Evolutionary conservation across 2,329 filamentous ascomycete species (phyloP), one percentile per base, ranked within the genome.

Genomic region (Pseudonectria foliicola): DNA sequence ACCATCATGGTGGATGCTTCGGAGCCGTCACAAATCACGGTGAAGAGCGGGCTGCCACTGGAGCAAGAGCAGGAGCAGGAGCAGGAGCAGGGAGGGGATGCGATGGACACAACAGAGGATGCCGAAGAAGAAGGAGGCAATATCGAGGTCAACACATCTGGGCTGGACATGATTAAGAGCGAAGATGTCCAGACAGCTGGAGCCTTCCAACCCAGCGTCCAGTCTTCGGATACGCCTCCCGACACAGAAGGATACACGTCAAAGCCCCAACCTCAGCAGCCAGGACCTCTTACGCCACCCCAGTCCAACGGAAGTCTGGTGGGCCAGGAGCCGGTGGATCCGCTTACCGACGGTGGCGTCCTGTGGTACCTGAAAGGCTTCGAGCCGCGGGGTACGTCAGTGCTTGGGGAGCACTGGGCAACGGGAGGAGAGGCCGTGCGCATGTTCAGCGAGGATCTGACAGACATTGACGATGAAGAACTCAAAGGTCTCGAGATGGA

Each of bases 381-480:
- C 54, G 77, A 92, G 33, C 82, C 85, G 2, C 35, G 77, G 34
- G 90, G 88, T 37, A 94, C 87, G 0, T 90, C 82, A 1, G 76
- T 90, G 8, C 69, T 85, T 36, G 82, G 82, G 45, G 84, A 90
- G 60, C 72, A 78, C 34, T 60, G 57, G 55, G 52, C 45, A 70
- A 78, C 75, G 1, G 85, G 81, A 2, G 73, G 80, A 24, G 83
- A 89, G 36, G 77, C 83, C 1, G 62, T 70, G 25, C 65, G 73
- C 18, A 68, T 66, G 48, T 79, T 90, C 60, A 93, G 85, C 50
- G 89, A 95, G 59, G 85, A 90, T 48, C 70, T 95, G 14, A 93
- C 85, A 37, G 90, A 95, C 54, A 79, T 95, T 56, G 89, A 94
- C 50, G 89, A 95, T 45, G 88, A 93, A 33, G 86, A 90, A 61